Conservation (phyloP, 257 asterid genomes). For the Solanum sitiens region DNA sequence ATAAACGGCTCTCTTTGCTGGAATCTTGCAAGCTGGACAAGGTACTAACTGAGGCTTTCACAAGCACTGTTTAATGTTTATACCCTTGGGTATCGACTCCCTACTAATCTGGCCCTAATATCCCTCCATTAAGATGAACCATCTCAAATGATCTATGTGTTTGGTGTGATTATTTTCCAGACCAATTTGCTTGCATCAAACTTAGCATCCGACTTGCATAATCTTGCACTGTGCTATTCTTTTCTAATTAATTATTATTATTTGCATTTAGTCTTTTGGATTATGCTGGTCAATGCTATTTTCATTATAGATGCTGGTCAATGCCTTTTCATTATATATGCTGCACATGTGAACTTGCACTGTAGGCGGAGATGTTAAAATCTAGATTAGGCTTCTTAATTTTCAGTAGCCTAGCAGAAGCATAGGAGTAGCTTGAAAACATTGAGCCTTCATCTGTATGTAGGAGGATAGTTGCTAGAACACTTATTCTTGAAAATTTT, state of each 20-base stretch:
- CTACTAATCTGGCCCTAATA: not conserved
- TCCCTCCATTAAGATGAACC: not conserved
- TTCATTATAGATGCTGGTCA: not conserved
- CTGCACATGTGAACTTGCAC: not conserved
- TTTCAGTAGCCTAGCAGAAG: not conserved
- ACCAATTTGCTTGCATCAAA: not conserved
- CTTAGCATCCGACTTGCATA: not conserved
- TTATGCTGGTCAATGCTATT: not conserved
- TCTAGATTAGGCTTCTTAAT: not conserved
- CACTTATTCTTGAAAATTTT: not conserved
- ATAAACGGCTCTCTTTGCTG: constrained; percentile 34
- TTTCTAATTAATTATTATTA: not conserved
- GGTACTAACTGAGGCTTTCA: constrained; percentile 8
- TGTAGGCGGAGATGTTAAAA: not conserved
- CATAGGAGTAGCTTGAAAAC: not conserved
- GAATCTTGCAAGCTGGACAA: constrained; percentile 44
- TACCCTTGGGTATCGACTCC: not conserved
- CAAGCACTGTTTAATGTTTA: not conserved
- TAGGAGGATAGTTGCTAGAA: not conserved
- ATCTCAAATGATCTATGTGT: not conserved
- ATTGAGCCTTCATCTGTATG: not conserved
- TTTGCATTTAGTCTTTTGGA: not conserved
- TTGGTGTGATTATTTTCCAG: not conserved
- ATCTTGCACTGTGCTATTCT: not conserved
- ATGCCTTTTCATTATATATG: not conserved